Conservation (phyloP, 495 filamentous ascomycete species). For the Penicillium psychrofluorescens region DNA sequence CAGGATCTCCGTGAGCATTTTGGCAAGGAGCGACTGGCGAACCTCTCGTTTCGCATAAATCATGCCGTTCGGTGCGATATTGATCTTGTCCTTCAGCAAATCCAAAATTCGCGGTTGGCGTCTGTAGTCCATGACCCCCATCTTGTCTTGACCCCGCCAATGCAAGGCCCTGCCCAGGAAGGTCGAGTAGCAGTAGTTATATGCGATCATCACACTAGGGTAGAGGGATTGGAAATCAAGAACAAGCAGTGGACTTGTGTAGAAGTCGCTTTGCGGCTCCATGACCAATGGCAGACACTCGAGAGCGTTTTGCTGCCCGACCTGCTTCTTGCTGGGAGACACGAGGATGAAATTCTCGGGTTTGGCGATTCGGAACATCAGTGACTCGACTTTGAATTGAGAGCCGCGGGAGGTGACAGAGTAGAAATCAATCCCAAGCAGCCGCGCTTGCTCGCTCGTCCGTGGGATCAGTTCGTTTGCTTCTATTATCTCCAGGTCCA, state of each 20-base stretch:
- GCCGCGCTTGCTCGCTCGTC: slow-evolving; percentile 88
- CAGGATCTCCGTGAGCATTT: slow-evolving; percentile 93
- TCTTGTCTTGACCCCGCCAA: slow-evolving; percentile 89
- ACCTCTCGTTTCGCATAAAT: slow-evolving; percentile 85
- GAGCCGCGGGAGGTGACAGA: slow-evolving; percentile 90
- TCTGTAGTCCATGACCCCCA: slow-evolving; percentile 84
- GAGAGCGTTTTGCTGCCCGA: slow-evolving; percentile 87
- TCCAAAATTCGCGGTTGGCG: slow-evolving; percentile 67
- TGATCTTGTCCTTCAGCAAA: slow-evolving; percentile 78
- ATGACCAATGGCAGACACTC: slow-evolving; percentile 95
- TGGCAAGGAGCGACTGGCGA: slow-evolving; percentile 84
- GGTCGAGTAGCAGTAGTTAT: slow-evolving; percentile 99
- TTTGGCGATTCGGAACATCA: slow-evolving; percentile 98
- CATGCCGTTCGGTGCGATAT: slow-evolving; percentile 92
- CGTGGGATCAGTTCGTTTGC: slow-evolving; percentile 81
- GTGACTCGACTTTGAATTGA: slow-evolving; percentile 95
- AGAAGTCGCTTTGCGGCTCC: slow-evolving; percentile 95
- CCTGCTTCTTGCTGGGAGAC: slow-evolving; percentile 84
- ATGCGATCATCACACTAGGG: slow-evolving; percentile 96
- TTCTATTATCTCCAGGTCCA: slow-evolving; percentile 87
- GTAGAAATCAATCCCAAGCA: slow-evolving; percentile 93
- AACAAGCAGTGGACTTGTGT: slow-evolving; percentile 81
- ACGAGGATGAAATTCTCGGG: slow-evolving; percentile 89
- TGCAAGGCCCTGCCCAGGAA: slow-evolving; percentile 77
- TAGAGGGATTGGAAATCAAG: slow-evolving; percentile 96